phyloP scores from a whole-genome alignment of 805 yeast genomes.

The Wickerhamiella musiphila region DNA sequence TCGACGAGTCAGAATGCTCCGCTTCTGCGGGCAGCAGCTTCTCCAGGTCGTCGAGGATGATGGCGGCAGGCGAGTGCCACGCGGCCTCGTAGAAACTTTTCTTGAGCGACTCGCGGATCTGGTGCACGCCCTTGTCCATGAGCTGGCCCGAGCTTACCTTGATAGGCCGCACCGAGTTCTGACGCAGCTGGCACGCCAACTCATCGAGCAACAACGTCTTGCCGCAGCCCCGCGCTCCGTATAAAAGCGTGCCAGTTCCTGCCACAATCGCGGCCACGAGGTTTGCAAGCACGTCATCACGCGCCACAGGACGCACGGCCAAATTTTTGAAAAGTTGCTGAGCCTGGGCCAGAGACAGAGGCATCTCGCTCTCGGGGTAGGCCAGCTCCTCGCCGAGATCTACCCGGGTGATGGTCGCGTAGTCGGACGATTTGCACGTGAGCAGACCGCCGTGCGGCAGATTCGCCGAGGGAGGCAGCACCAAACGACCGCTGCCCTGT shows the following conservation, averaged over 20 bases:
- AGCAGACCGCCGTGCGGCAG: constrained; percentile 10
- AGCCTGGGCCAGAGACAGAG: too few relatives aligned
- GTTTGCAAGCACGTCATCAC: constrained; percentile 28
- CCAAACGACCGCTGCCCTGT: constrained; percentile 8
- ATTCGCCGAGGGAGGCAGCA: constrained; percentile 8
- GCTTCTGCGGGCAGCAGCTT: constrained; percentile 49
- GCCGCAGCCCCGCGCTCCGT: constrained; percentile 73
- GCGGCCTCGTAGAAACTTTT: constrained; percentile 34
- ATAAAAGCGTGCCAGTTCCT: constrained; percentile 41
- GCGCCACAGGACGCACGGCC: too few relatives aligned
- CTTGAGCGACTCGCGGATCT: constrained; percentile 28
- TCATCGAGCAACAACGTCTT: constrained; percentile 40
- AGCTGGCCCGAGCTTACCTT: constrained; percentile 37
- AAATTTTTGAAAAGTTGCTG: too few relatives aligned
- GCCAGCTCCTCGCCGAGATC: constrained; percentile 10
- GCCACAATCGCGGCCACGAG: constrained; percentile 27
- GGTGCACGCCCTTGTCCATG: constrained; percentile 36
- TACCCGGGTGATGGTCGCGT: constrained; percentile 3
- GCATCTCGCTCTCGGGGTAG: constrained; percentile 10
- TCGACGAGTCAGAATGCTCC: constrained; percentile 40
- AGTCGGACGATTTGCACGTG: constrained; percentile 6
- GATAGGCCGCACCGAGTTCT: constrained; percentile 29
- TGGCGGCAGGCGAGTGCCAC: constrained; percentile 65
- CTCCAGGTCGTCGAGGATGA: constrained; percentile 67
- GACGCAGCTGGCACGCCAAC: constrained; percentile 24